Conservation (phyloP, 2,329 filamentous ascomycete genomes). For the Exophiala alcalophila region DNA sequence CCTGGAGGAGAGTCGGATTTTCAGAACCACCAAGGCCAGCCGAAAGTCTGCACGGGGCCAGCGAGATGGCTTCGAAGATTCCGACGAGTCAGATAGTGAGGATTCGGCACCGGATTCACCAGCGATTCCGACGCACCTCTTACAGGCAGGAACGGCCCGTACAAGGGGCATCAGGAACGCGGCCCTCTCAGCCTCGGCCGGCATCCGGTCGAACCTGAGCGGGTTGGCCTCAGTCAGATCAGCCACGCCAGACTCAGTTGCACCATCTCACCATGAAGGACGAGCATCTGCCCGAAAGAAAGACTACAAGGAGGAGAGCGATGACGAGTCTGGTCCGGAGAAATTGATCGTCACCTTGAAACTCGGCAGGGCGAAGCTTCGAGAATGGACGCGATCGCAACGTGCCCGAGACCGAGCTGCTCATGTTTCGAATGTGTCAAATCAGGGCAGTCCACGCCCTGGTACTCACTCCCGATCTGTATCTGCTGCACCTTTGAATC, state of each 20-base stretch:
- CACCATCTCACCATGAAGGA: constrained; percentile 66
- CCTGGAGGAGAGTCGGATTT: constrained; percentile 81
- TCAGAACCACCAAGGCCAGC: constrained; percentile 69
- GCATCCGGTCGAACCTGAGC: constrained; percentile 70
- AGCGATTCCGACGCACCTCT: constrained; percentile 64
- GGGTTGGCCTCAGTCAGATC: constrained; percentile 63
- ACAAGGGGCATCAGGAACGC: constrained; percentile 87
- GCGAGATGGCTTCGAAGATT: constrained; percentile 65
- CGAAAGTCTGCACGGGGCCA: constrained; percentile 56
- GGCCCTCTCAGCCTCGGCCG: constrained; percentile 78
- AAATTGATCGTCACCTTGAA: constrained; percentile 71
- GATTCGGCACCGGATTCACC: constrained; percentile 87
- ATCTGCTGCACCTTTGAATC: constrained; percentile 36
- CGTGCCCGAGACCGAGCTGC: constrained; percentile 48
- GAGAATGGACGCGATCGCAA: constrained; percentile 55
- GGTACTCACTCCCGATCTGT: constrained; percentile 33
- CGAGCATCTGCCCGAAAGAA: constrained; percentile 63
- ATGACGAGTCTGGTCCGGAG: constrained; percentile 62
- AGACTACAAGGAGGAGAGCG: constrained; percentile 72
- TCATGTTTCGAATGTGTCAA: constrained; percentile 29
- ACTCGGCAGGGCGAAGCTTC: constrained; percentile 68
- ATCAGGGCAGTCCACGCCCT: constrained; percentile 29
- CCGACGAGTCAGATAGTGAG: constrained; percentile 79
- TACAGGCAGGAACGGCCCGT: constrained; percentile 70
- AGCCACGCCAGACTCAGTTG: constrained; percentile 75